These are phyloP conservation scores for Pythium coloratum DNA, from an alignment of 352 stramenopile species.

Conservation along the genomic window DNA sequence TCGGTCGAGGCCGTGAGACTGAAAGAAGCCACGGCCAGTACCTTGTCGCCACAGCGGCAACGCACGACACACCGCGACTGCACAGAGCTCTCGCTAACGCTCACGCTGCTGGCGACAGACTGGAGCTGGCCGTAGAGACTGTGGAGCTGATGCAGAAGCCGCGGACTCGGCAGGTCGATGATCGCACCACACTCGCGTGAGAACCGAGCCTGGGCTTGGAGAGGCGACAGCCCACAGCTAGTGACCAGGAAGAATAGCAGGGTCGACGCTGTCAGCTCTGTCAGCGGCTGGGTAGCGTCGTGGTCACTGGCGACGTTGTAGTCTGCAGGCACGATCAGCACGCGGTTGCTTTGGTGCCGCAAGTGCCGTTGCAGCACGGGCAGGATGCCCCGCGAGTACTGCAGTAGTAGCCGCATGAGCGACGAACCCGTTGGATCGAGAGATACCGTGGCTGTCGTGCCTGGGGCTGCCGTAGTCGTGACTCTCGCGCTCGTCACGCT, in stretches of 20 bases:
- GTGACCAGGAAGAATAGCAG: conserved; percentile 55
- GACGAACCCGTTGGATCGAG: background rate
- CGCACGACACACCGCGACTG: conserved; percentile 26
- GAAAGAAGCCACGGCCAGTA: conserved; percentile 27
- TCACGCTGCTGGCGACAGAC: background rate
- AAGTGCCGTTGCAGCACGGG: conserved; percentile 48
- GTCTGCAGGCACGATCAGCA: conserved; percentile 42
- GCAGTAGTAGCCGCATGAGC: conserved; percentile 43
- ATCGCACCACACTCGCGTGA: conserved; percentile 30
- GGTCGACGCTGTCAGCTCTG: conserved; percentile 30
- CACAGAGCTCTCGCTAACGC: conserved; percentile 21
- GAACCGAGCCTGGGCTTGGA: conserved; percentile 37
- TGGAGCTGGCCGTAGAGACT: conserved; percentile 18
- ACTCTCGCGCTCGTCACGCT: conserved; percentile 6
- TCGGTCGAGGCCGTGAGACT: conserved; percentile 11
- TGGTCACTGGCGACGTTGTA: conserved; percentile 10
- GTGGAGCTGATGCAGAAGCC: conserved; percentile 36
- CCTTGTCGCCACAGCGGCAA: conserved; percentile 48
- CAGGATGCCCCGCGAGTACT: conserved; percentile 39
- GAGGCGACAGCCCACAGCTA: conserved; percentile 25
- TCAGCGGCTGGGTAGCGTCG: conserved; percentile 18
- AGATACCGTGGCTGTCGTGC: background rate
- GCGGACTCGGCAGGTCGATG: conserved; percentile 37
- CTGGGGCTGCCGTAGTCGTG: background rate
- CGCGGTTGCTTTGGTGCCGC: conserved; percentile 36